Evolutionary conservation across 176 grass and related monocot species (phyloP), one percentile per base, ranked within the genome.

Genomic region (Hsuehochloa calcarea): DNA sequence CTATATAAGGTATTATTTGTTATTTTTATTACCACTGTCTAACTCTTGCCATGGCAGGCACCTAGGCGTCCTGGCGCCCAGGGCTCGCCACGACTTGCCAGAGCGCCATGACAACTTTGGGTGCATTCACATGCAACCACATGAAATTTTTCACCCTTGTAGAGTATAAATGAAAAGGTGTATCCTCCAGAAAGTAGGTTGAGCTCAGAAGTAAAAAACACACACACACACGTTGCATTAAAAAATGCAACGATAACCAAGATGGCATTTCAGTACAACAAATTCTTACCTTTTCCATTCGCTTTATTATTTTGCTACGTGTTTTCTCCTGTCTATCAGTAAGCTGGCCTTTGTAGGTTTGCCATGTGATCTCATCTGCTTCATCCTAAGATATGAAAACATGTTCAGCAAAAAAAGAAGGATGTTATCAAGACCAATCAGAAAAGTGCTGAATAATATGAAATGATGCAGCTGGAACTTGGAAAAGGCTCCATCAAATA

Each of bases 241-340:
- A 70, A 22, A 72, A 80, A n/a, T 80, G 51, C 46, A 85, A 51
- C 15, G 1, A 56, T 67, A 14, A 14, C 23, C 5, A 69, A 60
- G 65, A 81, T 68, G 15, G 1, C 5, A 83, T 84, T 69, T 83
- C 8, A 26, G 62, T 82, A 55, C n/a, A 68, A 63, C 76, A 76
- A 79, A 17, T 75, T 74, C 43, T 88, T 84, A 87, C 96, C 87
- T 98, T 98, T 85, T 98, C 96, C 88, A 98, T 87, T 90, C 96
- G 85, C 72, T 98, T 95, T 85, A 95, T 85, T 68, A 98, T 90
- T 93, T 98, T 98, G 81, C 91, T 81, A 8, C 92, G 91, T 77
- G 96, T 98, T 90, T 95, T 98, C 71, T 98, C 91, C 66, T 98
- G 96, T 80, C 96, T 90, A 39, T 98, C 96, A 47, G 96, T 98